Evolutionary conservation across 768 basidiomycete genomes (phyloP), one percentile per base, ranked within the genome.

Genomic region (Xerocomellus amylosporus): DNA sequence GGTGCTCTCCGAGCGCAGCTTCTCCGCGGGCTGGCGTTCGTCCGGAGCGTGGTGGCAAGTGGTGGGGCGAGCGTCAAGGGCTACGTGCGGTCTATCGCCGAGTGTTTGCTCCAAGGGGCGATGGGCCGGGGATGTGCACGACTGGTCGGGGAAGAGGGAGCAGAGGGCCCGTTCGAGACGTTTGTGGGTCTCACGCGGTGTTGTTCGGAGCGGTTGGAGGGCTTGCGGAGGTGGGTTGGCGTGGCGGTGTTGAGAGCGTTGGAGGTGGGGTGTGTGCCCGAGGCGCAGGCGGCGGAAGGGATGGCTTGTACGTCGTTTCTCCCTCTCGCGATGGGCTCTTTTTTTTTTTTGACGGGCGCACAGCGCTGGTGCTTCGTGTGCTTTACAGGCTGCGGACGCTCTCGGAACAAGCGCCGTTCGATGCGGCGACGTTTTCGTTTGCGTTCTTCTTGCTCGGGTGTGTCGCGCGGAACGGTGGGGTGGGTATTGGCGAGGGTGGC

Each of bases 391-490:
- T 98, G 0, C 84, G 90, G 19, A 87, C 81, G 54, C 75, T 95
- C 4, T 85, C 91, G 0, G 90, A 95, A 57, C 87, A 91, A 58
- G 73, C 81, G 1, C 84, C 93, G 0, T 87, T 98, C 47, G 92
- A 96, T 65, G 79, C 87, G 1, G 84, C 90, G 2, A 94, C 93
- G 0, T 96, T 90, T 71, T 84, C 90, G 0, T 91, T 94, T 60
- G 72, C 82, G 0, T 87, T 85, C 45, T 88, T 92, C 8, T 77
- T 98, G 13, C 72, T 98, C 5, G 81, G 75, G 10, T 79, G 81
- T 42, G 83, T 97, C 19, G 74, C 93, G 8, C 64, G 73, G 2
- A 76, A 77, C 26, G 93, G 92, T 6, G 93, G 92, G 0, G 74
- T 94, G 10, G 73, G 76, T 0, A 74, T 79, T 0, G 30, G n/a